Evolutionary conservation across 2,329 filamentous ascomycete genomes (phyloP).

Genomic region (Fusarium transvaalense): DNA sequence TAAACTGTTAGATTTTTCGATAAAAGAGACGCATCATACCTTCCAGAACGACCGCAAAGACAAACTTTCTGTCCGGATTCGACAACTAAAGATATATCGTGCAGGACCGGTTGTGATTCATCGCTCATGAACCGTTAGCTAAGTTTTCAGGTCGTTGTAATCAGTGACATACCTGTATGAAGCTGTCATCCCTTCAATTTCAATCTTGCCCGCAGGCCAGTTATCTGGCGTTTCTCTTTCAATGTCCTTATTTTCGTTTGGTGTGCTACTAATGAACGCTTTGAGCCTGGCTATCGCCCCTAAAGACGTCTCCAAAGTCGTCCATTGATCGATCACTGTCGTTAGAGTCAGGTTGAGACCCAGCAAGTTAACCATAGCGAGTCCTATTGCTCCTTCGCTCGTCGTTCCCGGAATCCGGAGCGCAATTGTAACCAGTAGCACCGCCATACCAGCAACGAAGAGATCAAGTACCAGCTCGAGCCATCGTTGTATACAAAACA

Average conservation of each 20-base stretch:
- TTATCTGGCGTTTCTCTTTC: conserved; percentile 12
- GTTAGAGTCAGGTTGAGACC: conserved; percentile 50
- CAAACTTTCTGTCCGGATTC: conserved; percentile 61
- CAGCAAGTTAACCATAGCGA: conserved; percentile 49
- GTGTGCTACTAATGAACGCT: conserved; percentile 47
- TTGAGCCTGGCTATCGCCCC: conserved; percentile 54
- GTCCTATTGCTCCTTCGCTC: conserved; percentile 50
- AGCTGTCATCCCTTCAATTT: conserved; percentile 47
- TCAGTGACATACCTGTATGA: conserved; percentile 42
- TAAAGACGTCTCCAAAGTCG: conserved; percentile 53
- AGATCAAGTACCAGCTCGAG: conserved; percentile 62
- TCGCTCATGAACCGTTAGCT: conserved; percentile 25
- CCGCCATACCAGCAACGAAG: conserved; percentile 61
- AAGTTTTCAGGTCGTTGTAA: fast-evolving
- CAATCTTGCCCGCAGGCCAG: conserved; percentile 51
- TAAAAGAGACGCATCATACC: not conserved
- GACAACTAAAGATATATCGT: conserved; percentile 35
- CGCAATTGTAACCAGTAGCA: conserved; percentile 60
- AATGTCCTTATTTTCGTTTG: conserved; percentile 45
- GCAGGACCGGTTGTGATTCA: conserved; percentile 29
- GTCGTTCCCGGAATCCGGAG: conserved; percentile 48
- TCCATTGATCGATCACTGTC: conserved; percentile 53
- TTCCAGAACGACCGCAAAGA: conserved; percentile 64
- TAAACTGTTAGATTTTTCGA: conserved; percentile 36
- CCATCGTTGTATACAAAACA: conserved; percentile 64